These are phyloP conservation scores for Elsinoe necatrix DNA, from an alignment of 2,329 filamentous ascomycete species.

Conservation along the genomic window DNA sequence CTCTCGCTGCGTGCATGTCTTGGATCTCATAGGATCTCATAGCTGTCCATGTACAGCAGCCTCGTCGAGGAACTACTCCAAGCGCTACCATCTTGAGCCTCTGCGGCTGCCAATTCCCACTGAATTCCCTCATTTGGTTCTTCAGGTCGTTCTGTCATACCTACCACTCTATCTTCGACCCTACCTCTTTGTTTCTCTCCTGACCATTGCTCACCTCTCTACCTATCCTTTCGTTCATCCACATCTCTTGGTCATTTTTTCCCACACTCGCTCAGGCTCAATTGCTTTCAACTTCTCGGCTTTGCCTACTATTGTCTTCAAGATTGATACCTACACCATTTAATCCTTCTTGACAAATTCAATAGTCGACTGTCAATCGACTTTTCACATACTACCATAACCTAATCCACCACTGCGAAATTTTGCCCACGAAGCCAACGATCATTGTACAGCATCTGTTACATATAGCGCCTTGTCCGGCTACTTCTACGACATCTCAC, in stretches of 20 bases:
- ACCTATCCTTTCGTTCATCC: background rate
- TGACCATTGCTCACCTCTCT: background rate
- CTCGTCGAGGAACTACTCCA: background rate
- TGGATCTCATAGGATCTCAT: background rate
- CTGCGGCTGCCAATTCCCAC: conserved; percentile 9
- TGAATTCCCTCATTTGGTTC: background rate
- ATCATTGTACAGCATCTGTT: conserved; percentile 7
- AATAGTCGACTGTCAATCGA: background rate
- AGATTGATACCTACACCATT: background rate
- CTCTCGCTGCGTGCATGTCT: background rate
- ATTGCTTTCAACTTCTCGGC: conserved; percentile 5
- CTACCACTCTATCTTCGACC: background rate
- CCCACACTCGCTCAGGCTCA: conserved; percentile 3
- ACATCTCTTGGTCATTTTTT: background rate
- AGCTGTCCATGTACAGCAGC: background rate
- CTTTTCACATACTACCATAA: background rate
- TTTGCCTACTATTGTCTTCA: background rate
- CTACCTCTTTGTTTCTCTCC: conserved; percentile 9
- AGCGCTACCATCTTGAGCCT: background rate
- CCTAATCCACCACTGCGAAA: conserved; percentile 5
- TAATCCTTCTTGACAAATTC: background rate
- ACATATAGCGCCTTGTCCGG: background rate
- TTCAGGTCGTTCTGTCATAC: background rate
- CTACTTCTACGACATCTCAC: background rate
- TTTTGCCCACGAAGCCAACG: conserved; percentile 5